A percentile compares a stretch with the other conserved stretches of the same genome.
Evolutionary conservation across 352 stramenopile species (phyloP).

Genomic region (Pythium brassicae): DNA sequence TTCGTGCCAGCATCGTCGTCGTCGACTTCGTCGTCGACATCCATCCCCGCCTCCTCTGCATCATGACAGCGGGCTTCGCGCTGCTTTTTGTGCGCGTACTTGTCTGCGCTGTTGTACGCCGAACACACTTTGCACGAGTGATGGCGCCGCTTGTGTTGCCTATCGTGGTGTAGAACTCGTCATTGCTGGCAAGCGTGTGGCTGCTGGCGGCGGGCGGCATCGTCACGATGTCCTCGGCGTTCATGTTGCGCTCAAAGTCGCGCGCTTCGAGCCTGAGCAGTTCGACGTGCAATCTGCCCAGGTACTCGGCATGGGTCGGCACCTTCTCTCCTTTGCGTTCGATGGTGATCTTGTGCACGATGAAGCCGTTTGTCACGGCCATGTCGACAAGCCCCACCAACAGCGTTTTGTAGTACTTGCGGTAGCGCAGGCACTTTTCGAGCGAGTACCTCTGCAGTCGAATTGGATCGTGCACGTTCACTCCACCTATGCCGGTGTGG

Average conservation of each 20-base stretch:
- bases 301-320: not conserved
- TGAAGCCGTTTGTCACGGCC: not conserved
- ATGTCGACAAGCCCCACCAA: not conserved
- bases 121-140: slow-evolving; percentile 21
- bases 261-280: slow-evolving; percentile 1
- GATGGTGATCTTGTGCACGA: not conserved
- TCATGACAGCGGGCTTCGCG: no score
- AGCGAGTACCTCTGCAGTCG: not conserved
- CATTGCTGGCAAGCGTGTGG: slow-evolving; percentile 10
- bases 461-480: not conserved
- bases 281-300: slow-evolving; percentile 2
- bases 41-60: no score
- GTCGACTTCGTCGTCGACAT: no score
- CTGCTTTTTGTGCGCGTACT: no score
- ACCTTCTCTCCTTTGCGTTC: not conserved
- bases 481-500: not conserved
- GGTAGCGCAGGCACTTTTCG: not conserved
- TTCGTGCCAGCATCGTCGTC: no score
- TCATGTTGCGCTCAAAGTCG: slow-evolving; percentile 9
- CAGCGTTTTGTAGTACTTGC: not conserved
- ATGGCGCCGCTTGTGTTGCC: slow-evolving; percentile 12
- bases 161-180: slow-evolving; percentile 8
- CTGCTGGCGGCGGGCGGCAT: not conserved
- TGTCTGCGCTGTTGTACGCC: not conserved
- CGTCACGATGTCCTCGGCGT: slow-evolving; percentile 12